A percentile compares a stretch with the other conserved stretches of the same genome.
Conservation (phyloP, 805 yeast species). For the Myxozyma melibiosi region DNA sequence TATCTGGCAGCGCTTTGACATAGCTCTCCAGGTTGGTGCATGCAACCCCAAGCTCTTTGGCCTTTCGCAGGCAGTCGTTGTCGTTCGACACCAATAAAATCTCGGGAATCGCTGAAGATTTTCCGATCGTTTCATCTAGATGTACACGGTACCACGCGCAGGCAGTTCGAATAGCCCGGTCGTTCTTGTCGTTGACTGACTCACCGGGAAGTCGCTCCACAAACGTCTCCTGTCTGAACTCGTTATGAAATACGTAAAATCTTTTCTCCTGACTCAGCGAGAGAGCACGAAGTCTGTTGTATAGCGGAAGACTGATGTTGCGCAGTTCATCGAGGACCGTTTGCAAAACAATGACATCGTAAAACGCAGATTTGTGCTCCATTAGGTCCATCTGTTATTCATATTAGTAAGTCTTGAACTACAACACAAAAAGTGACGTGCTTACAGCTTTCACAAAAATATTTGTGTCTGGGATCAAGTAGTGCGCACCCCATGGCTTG, state of each 20-base stretch:
- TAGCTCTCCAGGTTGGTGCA: slow-evolving; percentile 56
- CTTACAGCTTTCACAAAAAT: slow-evolving; percentile 69
- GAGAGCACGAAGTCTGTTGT: slow-evolving; percentile 76
- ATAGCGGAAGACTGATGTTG: slow-evolving; percentile 83
- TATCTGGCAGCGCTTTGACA: slow-evolving; percentile 66
- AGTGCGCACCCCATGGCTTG: slow-evolving; percentile 65
- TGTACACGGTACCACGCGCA: slow-evolving; percentile 75
- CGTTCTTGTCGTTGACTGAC: slow-evolving; percentile 84
- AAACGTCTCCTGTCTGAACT: slow-evolving; percentile 74
- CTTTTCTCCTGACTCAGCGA: slow-evolving; percentile 77
- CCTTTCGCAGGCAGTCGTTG: slow-evolving; percentile 60
- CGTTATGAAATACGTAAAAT: slow-evolving; percentile 90
- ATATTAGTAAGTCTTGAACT: not conserved
- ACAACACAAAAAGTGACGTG: not conserved
- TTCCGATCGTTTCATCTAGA: slow-evolving; percentile 44
- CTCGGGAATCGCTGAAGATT: slow-evolving; percentile 34
- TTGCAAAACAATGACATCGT: slow-evolving; percentile 93
- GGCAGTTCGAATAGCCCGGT: slow-evolving; percentile 79
- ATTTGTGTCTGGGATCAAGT: slow-evolving; percentile 84
- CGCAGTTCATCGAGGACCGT: slow-evolving; percentile 92
- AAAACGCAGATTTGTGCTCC: slow-evolving; percentile 74
- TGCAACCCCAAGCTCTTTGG: slow-evolving; percentile 47
- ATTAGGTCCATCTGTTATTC: slow-evolving; percentile 67
- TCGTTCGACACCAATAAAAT: slow-evolving; percentile 70
- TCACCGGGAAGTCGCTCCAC: slow-evolving; percentile 65